Evolutionary conservation across 2,329 filamentous ascomycete species (phyloP), one percentile per base, ranked within the genome.

Genomic region (Colletotrichum sp.): DNA sequence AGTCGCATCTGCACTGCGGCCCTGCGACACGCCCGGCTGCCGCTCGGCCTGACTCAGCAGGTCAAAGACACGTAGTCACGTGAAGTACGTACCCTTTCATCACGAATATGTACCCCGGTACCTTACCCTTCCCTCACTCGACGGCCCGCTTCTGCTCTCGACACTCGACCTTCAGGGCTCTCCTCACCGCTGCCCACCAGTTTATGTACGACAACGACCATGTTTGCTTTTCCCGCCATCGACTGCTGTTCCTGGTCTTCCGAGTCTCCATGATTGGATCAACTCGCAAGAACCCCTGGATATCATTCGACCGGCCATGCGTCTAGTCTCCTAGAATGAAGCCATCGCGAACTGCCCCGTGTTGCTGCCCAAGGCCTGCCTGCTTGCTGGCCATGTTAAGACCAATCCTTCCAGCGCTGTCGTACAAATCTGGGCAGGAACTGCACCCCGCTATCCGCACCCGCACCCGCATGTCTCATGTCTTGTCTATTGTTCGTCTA

Each of bases 11-110:
- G 43, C 28, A 28, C 64, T 18, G 12, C 18, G 24, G 24, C 24
- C 34, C 36, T 63, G 60, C 30, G 64, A 75, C 73, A 75, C 73
- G 73, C 73, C 69, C 21, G 43, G 36, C 28, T 67, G 21, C 55
- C 69, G 68, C 73, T 68, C 69, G 63, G 64, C 70, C 64, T 73
- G 73, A 75, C 73, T 75, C 73, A 75, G 73, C 73, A 75, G 70
- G 73, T 72, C 73, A 73, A 75, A 75, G 73, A 75, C 73, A 75
- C 73, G 73, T 64, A 39, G 43, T 75, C 73, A 75, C 73, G 48
- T 75, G 73, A 73, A 0, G 0, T 39, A 36, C 36, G 66, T 68
- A 39, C 16, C 0, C 16, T 4, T 2, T 6, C 43, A 52, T 52
- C 43, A 24, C 43, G 43, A 52, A 52, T 4, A 52, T 28, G 63